Evolutionary conservation across 1,284 basidiomycete genomes (phyloP).

Genomic region (Termitomyces sp.): DNA sequence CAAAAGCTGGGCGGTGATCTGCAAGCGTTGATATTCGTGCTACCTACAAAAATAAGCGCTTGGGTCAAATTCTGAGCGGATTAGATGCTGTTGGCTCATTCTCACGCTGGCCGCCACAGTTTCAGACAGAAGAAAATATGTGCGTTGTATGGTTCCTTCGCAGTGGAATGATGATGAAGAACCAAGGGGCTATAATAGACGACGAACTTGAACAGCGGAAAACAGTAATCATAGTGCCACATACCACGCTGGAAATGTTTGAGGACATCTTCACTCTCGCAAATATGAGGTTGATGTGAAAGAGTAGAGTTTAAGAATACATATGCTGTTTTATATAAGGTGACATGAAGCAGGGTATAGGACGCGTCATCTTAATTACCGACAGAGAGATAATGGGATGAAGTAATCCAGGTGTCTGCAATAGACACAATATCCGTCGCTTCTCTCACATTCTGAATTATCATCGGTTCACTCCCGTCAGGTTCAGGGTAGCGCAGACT

Average conservation of each 20-base stretch:
- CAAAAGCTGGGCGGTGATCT: background rate
- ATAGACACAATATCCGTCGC: background rate
- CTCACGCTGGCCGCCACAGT: background rate
- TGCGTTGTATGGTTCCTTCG: background rate
- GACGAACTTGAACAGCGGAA: background rate
- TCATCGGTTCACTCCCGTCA: background rate
- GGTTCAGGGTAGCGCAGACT: background rate
- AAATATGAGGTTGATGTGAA: background rate
- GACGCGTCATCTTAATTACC: background rate
- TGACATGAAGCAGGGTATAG: background rate
- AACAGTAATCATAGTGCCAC: background rate
- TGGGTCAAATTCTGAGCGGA: background rate
- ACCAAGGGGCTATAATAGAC: background rate
- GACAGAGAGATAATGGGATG: background rate
- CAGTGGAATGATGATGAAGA: background rate
- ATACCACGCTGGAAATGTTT: background rate
- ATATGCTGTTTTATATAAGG: background rate
- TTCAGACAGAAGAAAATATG: background rate
- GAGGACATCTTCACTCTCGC: background rate
- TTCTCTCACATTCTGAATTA: background rate
- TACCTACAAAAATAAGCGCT: background rate
- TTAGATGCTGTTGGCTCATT: background rate
- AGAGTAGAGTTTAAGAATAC: background rate
- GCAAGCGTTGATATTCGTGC: background rate
- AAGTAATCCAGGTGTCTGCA: background rate